These are phyloP conservation scores for Epichloe brachyelytri DNA, from an alignment of 2,329 filamentous ascomycete species.

Conservation along the genomic window DNA sequence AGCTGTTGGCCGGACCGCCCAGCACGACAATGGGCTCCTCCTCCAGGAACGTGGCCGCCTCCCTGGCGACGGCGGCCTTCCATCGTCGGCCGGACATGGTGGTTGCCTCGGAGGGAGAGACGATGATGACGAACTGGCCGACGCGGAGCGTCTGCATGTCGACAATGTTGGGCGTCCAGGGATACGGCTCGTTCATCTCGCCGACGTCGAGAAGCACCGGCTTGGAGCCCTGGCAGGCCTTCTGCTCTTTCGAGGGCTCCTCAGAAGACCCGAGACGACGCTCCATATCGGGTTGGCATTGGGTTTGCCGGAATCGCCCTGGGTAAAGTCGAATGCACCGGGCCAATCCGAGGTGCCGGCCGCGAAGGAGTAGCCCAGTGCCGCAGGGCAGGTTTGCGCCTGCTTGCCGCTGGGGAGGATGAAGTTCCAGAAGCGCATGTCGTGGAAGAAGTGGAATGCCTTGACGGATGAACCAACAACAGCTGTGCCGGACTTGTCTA, in stretches of 20 bases:
- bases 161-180: slow-evolving; percentile 84
- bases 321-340: slow-evolving; percentile 85
- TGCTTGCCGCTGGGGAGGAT: slow-evolving; percentile 56
- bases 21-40: slow-evolving; percentile 62
- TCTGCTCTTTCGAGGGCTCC: slow-evolving; percentile 54
- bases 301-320: slow-evolving; percentile 64
- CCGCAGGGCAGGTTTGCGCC: slow-evolving; percentile 70
- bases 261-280: slow-evolving; percentile 59
- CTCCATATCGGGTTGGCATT: slow-evolving; percentile 64
- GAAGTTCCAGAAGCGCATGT: slow-evolving; percentile 69
- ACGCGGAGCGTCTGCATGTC: slow-evolving; percentile 78
- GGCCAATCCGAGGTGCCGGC: slow-evolving; percentile 88
- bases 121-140: slow-evolving; percentile 71
- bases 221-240: slow-evolving; percentile 66
- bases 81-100: slow-evolving; percentile 88
- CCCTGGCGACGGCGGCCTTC: slow-evolving; percentile 52
- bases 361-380: slow-evolving; percentile 83
- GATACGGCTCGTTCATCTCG: slow-evolving; percentile 62
- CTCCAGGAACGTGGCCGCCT: slow-evolving; percentile 35
- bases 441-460: slow-evolving; percentile 73
- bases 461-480: slow-evolving; percentile 56
- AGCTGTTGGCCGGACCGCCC: slow-evolving; percentile 81
- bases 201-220: slow-evolving; percentile 82
- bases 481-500: slow-evolving; percentile 32
- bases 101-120: slow-evolving; percentile 76